Percentiles rank a stretch among this genome's conserved stretches.
Conservation (phyloP, 129 eudicot genomes). For the Lactuca saligna region DNA sequence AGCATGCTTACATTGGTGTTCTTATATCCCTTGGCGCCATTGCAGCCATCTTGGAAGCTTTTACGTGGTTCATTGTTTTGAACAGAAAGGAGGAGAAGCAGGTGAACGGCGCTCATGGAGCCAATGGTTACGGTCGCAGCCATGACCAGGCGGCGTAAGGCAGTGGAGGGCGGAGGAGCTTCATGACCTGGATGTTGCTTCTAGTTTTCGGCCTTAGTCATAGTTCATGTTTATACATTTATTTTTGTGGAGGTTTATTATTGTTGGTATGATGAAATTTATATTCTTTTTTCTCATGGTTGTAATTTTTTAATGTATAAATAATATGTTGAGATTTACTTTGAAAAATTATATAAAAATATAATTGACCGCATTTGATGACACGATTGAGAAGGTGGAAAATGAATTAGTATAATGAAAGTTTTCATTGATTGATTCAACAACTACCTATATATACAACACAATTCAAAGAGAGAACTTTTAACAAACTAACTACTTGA, state of each 20-base stretch:
- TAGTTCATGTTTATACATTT: background rate
- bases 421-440: too few species aligned
- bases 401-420: too few species aligned
- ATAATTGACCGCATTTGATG: too few species aligned
- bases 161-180: background rate
- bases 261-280: background rate
- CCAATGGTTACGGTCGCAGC: slow-evolving; percentile 23
- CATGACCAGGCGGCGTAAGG: slow-evolving; percentile 18
- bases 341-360: too few species aligned
- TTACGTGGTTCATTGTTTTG: slow-evolving; percentile 45
- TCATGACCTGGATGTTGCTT: background rate
- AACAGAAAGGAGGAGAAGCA: slow-evolving; percentile 31
- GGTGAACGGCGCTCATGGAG: slow-evolving; percentile 18
- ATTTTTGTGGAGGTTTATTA: background rate
- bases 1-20: slow-evolving; percentile 49
- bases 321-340: too few species aligned
- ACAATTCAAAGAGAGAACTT: too few species aligned
- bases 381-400: too few species aligned
- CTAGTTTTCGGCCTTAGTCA: background rate
- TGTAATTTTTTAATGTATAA: too few species aligned
- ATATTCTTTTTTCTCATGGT: slow-evolving; percentile 16
- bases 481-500: too few species aligned
- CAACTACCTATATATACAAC: too few species aligned
- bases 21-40: slow-evolving; percentile 51
- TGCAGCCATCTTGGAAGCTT: slow-evolving; percentile 64